These are phyloP conservation scores for Colletotrichum simmondsii DNA, from an alignment of 2,329 filamentous ascomycete genomes.

Conservation along the genomic window DNA sequence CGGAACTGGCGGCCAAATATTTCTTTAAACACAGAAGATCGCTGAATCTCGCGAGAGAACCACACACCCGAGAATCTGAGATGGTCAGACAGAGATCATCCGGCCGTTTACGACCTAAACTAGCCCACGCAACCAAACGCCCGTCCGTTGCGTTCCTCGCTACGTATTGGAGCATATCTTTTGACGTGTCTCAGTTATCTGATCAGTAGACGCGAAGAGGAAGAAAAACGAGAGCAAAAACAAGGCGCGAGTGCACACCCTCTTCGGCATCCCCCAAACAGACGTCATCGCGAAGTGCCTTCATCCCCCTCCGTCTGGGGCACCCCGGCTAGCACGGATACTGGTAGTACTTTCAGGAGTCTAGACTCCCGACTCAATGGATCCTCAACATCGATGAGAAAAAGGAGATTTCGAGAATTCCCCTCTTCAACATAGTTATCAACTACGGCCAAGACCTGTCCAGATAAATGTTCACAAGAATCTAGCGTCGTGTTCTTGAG, in stretches of 20 bases:
- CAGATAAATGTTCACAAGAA: neutral
- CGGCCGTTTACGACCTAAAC: neutral
- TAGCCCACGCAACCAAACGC: neutral
- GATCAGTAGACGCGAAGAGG: neutral
- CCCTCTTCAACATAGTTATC: neutral
- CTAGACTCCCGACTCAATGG: neutral
- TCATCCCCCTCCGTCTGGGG: conserved; percentile 1
- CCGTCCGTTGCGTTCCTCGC: neutral
- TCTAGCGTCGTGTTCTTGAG: neutral
- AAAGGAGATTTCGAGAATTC: neutral
- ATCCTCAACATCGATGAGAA: neutral
- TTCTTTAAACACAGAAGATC: neutral
- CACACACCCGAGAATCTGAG: neutral
- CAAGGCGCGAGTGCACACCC: conserved; percentile 18
- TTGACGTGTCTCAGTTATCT: neutral
- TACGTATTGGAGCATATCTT: neutral
- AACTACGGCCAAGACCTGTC: neutral
- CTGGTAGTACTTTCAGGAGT: neutral
- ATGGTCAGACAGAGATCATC: neutral
- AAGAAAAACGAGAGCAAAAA: neutral
- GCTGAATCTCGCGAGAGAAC: neutral
- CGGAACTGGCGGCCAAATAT: neutral
- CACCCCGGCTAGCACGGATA: conserved; percentile 5
- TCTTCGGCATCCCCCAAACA: conserved; percentile 1
- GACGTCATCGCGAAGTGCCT: conserved; percentile 30